Percentiles rank a stretch among this genome's conserved stretches.
Evolutionary conservation across 495 filamentous ascomycete species (phyloP).

Genomic region (Hypoxylon cercidicola): DNA sequence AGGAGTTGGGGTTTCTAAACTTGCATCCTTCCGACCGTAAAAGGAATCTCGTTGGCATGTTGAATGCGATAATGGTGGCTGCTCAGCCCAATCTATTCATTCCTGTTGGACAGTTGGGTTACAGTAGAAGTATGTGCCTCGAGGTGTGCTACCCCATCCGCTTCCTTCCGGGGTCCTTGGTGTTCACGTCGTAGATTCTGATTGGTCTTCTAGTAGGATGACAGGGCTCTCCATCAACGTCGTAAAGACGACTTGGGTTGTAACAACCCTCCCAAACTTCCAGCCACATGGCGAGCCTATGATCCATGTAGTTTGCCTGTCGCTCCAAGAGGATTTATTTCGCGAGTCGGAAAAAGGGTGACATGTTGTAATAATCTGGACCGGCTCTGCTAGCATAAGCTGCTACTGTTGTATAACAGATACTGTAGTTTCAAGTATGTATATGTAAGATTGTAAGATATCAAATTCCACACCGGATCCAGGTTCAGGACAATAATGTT

Average conservation of each 20-base stretch:
- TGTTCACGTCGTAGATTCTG: neutral
- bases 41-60: constrained; percentile 3
- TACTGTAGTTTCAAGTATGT: no score
- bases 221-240: constrained; percentile 8
- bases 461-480: no score
- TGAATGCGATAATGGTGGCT: constrained; percentile 5
- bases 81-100: neutral
- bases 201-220: constrained; percentile 8
- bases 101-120: constrained; percentile 19
- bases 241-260: constrained; percentile 17
- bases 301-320: neutral
- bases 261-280: constrained; percentile 18
- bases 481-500: no score
- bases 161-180: neutral
- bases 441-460: no score
- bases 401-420: no score
- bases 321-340: neutral
- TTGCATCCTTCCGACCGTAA: constrained; percentile 12
- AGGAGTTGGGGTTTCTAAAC: neutral
- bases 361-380: no score
- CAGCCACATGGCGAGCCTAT: constrained; percentile 18
- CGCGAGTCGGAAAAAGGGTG: no score
- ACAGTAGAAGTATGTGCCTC: constrained; percentile 13
- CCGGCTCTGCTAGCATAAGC: no score
- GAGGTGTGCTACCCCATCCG: constrained; percentile 12